Conservation (phyloP, 768 basidiomycete genomes). For the Naganishia vaughanmartiniae region DNA sequence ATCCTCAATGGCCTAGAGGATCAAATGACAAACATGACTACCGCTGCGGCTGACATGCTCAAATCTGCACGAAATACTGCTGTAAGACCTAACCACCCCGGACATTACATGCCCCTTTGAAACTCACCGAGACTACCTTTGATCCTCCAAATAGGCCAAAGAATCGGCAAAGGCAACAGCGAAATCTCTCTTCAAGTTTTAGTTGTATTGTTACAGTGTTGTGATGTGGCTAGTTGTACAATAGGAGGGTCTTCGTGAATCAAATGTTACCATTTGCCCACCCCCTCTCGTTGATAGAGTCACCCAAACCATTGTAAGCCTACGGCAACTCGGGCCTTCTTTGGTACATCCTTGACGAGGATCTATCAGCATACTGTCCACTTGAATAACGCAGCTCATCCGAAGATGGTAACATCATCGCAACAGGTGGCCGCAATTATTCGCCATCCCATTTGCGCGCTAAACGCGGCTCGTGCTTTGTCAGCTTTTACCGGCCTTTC, state of each 20-base stretch:
- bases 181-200: conserved; percentile 43
- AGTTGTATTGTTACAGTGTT: neutral
- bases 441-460: neutral
- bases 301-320: too few relatives aligned
- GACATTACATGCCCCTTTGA: neutral
- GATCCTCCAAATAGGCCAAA: conserved; percentile 37
- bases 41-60: conserved; percentile 41
- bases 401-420: neutral
- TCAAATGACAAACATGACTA: conserved; percentile 39
- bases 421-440: neutral
- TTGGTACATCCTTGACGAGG: too few relatives aligned
- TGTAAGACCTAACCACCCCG: conserved; percentile 30
- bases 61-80: conserved; percentile 45
- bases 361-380: too few relatives aligned
- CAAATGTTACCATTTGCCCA: too few relatives aligned
- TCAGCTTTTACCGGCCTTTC: neutral
- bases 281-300: too few relatives aligned
- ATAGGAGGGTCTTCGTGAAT: neutral
- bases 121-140: neutral
- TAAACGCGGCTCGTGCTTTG: neutral
- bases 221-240: neutral
- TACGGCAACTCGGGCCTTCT: too few relatives aligned
- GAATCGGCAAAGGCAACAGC: conserved; percentile 49
- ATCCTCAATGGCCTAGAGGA: conserved; percentile 47
- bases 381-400: neutral